Conservation (phyloP, 257 asterid species). For the Nicotiana undulata region DNA sequence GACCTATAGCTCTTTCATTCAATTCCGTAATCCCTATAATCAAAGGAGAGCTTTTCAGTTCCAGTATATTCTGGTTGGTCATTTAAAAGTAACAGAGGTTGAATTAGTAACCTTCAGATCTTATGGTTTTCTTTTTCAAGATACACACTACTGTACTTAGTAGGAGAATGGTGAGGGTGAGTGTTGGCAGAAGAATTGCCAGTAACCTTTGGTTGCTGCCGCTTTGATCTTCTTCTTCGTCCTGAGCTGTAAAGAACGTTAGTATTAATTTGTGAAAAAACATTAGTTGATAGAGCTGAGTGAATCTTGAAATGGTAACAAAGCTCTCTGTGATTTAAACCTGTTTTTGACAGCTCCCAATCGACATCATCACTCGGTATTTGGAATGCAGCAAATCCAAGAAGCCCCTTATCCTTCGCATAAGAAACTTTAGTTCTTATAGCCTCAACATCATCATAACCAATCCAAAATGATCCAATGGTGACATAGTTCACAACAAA, state of each 20-base stretch:
- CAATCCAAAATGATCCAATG: conserved; percentile 21
- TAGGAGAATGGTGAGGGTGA: conserved; percentile 13
- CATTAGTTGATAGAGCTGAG: neutral
- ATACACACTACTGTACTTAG: conserved; percentile 10
- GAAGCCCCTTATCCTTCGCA: conserved; percentile 28
- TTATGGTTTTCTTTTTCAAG: conserved; percentile 9
- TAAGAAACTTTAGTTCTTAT: conserved; percentile 29
- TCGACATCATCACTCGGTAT: conserved; percentile 21
- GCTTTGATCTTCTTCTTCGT: neutral
- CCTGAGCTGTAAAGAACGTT: conserved; percentile 16
- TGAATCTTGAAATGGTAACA: neutral
- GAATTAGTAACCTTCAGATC: conserved; percentile 13
- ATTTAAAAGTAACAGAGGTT: neutral
- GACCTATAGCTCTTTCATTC: neutral
- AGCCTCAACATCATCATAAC: conserved; percentile 31
- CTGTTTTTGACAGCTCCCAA: conserved; percentile 27
- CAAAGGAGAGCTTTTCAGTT: neutral
- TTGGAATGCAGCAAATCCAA: conserved; percentile 22
- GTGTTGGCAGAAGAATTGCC: conserved; percentile 10
- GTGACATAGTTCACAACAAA: conserved; percentile 22
- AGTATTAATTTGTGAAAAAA: neutral
- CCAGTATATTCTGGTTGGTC: neutral
- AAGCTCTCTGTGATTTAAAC: conserved; percentile 6
- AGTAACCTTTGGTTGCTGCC: neutral
- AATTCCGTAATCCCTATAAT: conserved; percentile 5